Conservation (phyloP, 192 early-diverging fungal species). For the Gamsiella multidivaricata region DNA sequence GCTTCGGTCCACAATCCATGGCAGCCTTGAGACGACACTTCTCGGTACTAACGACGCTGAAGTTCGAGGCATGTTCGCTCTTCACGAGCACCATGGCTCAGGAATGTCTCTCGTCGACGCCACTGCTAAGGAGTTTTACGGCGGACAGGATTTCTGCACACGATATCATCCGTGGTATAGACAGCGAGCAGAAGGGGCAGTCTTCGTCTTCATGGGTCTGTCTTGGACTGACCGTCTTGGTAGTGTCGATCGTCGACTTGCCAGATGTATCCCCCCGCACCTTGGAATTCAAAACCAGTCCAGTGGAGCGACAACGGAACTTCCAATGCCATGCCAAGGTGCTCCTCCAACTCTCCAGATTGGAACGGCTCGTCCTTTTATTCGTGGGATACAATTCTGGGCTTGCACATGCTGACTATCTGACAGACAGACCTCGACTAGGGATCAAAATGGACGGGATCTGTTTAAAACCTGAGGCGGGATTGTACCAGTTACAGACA, state of each 20-base stretch:
- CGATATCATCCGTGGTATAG: neutral
- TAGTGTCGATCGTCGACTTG: neutral
- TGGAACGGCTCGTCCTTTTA: too few relatives aligned
- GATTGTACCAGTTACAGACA: neutral
- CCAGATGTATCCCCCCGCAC: too few relatives aligned
- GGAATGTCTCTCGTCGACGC: neutral
- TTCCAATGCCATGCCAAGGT: too few relatives aligned
- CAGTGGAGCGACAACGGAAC: too few relatives aligned
- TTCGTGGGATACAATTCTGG: too few relatives aligned
- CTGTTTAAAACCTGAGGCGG: neutral
- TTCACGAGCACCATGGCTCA: conserved; percentile 5
- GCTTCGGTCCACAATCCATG: neutral
- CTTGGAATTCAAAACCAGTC: too few relatives aligned
- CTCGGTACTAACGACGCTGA: neutral
- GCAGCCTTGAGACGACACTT: neutral
- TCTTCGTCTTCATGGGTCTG: neutral
- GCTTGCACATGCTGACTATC: neutral
- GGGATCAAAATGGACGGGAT: neutral
- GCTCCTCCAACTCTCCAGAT: too few relatives aligned
- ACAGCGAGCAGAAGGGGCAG: neutral
- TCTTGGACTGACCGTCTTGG: neutral
- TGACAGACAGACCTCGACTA: neutral
- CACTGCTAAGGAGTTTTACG: neutral
- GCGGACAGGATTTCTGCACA: neutral
- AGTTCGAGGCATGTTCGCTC: neutral